phyloP scores from a whole-genome alignment of 23 red algal genomes.

The Agarophyton chilense region DNA sequence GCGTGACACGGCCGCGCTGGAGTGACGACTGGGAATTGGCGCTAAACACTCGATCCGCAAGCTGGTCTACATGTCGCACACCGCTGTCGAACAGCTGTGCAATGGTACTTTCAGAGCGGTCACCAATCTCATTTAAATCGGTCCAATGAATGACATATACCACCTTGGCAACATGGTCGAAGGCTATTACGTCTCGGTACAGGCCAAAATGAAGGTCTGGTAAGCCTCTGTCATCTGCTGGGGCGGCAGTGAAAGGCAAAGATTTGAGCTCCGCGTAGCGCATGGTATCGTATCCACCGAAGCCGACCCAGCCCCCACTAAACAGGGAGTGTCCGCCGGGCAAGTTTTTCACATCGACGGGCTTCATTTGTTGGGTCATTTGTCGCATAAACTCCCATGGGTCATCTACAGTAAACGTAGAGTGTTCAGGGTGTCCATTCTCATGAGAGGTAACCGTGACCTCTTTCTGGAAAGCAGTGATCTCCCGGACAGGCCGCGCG shows the following conservation, averaged over 20 bases:
- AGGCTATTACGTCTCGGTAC: slow-evolving; percentile 82
- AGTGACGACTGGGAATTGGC: slow-evolving; percentile 44
- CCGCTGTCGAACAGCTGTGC: background rate
- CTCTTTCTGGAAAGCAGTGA: slow-evolving; percentile 42
- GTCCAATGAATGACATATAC: slow-evolving; percentile 89
- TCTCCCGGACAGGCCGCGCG: slow-evolving; percentile 65
- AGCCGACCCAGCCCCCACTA: slow-evolving; percentile 97
- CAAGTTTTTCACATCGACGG: slow-evolving; percentile 29
- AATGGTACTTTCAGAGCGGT: background rate
- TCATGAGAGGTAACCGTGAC: slow-evolving; percentile 47
- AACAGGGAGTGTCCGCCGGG: slow-evolving; percentile 66
- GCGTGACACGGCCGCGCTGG: slow-evolving; percentile 48
- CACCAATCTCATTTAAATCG: slow-evolving; percentile 48
- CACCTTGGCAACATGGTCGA: slow-evolving; percentile 92
- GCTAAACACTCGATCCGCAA: slow-evolving; percentile 33
- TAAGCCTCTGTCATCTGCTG: slow-evolving; percentile 85
- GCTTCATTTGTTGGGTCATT: slow-evolving; percentile 70
- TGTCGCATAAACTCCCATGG: slow-evolving; percentile 85
- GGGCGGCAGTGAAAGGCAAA: slow-evolving; percentile 83
- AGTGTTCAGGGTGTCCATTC: background rate
- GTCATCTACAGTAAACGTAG: slow-evolving; percentile 38
- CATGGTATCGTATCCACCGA: slow-evolving; percentile 97
- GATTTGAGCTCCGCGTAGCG: slow-evolving; percentile 92
- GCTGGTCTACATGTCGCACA: slow-evolving; percentile 31
- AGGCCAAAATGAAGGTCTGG: slow-evolving; percentile 91